Evolutionary conservation across 2,329 filamentous ascomycete genomes (phyloP).

Genomic region (Fusarium poae): DNA sequence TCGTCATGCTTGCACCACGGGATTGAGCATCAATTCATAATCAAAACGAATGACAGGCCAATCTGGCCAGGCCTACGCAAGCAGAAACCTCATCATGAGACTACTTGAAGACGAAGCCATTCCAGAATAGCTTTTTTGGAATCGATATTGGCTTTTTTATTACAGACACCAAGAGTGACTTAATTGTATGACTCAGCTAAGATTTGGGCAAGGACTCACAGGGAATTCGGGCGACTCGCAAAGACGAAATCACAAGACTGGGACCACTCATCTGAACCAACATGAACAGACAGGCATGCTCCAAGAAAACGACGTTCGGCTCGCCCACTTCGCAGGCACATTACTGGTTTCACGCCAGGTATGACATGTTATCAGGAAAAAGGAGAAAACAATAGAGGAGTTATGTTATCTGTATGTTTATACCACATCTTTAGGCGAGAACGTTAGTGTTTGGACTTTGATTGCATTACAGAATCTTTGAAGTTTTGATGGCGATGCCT

Average conservation of each 20-base stretch:
- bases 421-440: neutral
- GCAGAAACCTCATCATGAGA: neutral
- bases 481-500: neutral
- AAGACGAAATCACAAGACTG: neutral
- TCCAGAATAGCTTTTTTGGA: neutral
- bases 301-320: neutral
- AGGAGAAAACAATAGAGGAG: neutral
- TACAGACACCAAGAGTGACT: slow-evolving; percentile 6
- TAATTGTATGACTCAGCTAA: slow-evolving; percentile 22
- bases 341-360: neutral
- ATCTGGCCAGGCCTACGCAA: neutral
- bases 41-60: neutral
- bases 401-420: neutral
- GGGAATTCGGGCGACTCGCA: slow-evolving; percentile 1
- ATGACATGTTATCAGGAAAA: neutral
- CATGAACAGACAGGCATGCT: neutral
- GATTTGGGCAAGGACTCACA: neutral
- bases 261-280: neutral
- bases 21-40: slow-evolving; percentile 48
- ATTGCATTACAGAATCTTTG: neutral
- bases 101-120: neutral
- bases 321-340: neutral
- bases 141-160: neutral
- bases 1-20: slow-evolving; percentile 82
- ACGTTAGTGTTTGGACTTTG: neutral